Evolutionary conservation across 352 stramenopile genomes (phyloP).

Genomic region (Globisporangium spiculum): DNA sequence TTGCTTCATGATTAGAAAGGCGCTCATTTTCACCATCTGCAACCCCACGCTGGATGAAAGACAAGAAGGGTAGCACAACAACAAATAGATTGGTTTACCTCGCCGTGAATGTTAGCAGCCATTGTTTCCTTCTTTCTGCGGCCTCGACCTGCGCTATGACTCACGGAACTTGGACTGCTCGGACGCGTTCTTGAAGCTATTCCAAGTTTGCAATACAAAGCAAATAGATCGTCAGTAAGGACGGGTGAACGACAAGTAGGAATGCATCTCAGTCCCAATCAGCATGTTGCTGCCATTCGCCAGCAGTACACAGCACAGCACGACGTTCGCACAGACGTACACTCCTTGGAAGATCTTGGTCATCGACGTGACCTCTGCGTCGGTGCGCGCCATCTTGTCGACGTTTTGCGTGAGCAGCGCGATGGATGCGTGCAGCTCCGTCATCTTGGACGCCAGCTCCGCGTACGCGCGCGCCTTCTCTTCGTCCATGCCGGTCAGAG

Average conservation of each 20-base stretch:
- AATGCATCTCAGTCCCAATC: too few species aligned
- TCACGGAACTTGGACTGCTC: constrained; percentile 35
- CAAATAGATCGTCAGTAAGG: not conserved
- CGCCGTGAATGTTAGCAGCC: not conserved
- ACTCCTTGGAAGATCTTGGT: constrained; percentile 74
- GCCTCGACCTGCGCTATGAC: not conserved
- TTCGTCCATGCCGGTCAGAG: constrained; percentile 46
- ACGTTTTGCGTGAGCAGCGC: constrained; percentile 69
- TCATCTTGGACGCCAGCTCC: constrained; percentile 66
- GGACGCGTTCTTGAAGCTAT: constrained; percentile 50
- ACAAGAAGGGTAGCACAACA: too few species aligned
- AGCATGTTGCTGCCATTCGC: not conserved
- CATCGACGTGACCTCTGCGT: constrained; percentile 68
- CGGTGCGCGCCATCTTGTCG: constrained; percentile 70
- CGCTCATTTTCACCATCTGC: not conserved
- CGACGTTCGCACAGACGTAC: constrained; percentile 27
- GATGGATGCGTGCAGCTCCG: constrained; percentile 71
- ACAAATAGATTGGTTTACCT: not conserved
- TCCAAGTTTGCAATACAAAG: not conserved
- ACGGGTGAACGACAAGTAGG: not conserved
- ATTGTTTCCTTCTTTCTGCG: not conserved
- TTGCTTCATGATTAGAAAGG: not conserved
- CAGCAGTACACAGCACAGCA: too few species aligned
- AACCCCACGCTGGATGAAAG: not conserved
- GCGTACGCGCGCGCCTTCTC: constrained; percentile 68